Base-by-base conservation (phyloP, 2,329 filamentous ascomycete genomes). In the Neofusicoccum parvum region DNA sequence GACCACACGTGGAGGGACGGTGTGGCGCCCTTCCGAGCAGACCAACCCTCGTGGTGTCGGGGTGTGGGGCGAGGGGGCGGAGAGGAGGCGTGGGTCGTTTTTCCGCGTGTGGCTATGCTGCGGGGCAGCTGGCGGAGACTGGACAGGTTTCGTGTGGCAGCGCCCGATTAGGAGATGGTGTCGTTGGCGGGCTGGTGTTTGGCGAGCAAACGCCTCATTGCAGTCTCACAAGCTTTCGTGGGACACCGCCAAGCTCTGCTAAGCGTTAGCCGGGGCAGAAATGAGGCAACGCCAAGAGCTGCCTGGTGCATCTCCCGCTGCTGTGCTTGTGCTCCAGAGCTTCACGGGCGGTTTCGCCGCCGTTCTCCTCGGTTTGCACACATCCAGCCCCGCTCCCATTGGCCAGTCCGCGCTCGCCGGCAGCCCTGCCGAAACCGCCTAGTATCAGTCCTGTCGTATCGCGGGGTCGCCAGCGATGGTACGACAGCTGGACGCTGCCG, bases 191-290 rank as follows among this genome's bases (percentile, higher is more conserved):
- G 10, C 5, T 23, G 10, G 50, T 53, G 14, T 45, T 59, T 56
- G 53, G 53, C 37, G 53, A 45, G 53, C 53, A 58, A 45, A 39
- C 39, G 37, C 53, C 39, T 58, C 53, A 58, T 43, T 11, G 23
- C 23, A 14, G 39, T 59, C 54, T 59, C 54, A 54, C 60, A 64
- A 54, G 60, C 60, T 64, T 63, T 64, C 60, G 49, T 64, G 48
- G 32, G 37, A 53, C 60, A 54, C 12, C 23, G 49, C 60, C 60
- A 64, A 54, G 60, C 49, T 54, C 48, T 17, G 14, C n/a, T 51
- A 41, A 43, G 46, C 46, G 48, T 51, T 36, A 34, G 46, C 46
- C 46, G 46, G 43, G 27, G 50, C 50, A 53, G 17, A 6, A 36
- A 50, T 62, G 59, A 50, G 34, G 56, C 56, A 60, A 36, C 14